These are phyloP conservation scores for Aspergillus sojae DNA, from an alignment of 2,329 filamentous ascomycete genomes.

Conservation along the genomic window DNA sequence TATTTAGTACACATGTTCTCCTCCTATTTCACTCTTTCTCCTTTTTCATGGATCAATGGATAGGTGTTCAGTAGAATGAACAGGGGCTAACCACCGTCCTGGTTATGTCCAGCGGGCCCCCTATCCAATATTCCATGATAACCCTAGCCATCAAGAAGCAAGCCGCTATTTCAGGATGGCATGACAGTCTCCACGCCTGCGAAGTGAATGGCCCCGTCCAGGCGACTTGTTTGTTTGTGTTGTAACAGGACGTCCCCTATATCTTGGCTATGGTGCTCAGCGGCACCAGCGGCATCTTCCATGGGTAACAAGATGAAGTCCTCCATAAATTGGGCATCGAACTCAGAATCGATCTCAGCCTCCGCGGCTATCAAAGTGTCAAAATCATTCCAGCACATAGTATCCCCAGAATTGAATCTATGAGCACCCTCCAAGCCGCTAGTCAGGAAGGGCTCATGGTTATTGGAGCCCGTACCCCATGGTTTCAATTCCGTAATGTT, in stretches of 20 bases:
- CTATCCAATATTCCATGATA: not conserved
- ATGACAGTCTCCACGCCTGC: not conserved
- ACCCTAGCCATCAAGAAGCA: not conserved
- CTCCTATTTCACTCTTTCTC: not conserved
- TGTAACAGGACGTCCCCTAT: not conserved
- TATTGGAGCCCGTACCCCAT: not conserved
- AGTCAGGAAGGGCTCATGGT: not conserved
- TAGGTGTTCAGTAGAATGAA: not conserved
- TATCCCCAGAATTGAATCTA: not conserved
- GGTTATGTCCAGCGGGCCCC: not conserved
- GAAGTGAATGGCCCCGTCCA: not conserved
- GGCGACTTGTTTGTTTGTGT: not conserved
- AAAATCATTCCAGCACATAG: slow-evolving; percentile 39
- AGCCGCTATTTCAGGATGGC: not conserved
- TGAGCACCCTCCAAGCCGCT: not conserved
- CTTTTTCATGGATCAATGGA: not conserved
- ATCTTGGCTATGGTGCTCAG: not conserved
- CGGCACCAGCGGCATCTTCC: not conserved
- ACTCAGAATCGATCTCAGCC: slow-evolving; percentile 5
- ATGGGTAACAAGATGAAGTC: not conserved
- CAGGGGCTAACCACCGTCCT: not conserved
- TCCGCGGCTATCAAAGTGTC: slow-evolving; percentile 37
- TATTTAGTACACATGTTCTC: not conserved
- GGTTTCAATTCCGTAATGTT: not conserved
- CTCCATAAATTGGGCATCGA: not conserved